These are phyloP conservation scores for Trichomonascaceae sp. DNA, from an alignment of 1,139 yeast species.

Conservation along the genomic window DNA sequence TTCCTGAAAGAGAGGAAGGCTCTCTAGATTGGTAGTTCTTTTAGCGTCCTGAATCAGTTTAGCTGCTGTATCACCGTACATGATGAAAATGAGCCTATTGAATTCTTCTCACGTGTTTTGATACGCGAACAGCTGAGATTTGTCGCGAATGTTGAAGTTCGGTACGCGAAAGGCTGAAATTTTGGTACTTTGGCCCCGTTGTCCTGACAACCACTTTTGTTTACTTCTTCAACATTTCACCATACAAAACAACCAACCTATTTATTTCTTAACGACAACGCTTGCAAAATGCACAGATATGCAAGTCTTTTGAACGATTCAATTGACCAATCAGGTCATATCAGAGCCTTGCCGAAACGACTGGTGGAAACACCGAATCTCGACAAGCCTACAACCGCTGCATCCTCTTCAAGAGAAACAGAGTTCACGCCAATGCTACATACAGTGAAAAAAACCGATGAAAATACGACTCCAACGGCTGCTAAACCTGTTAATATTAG, in stretches of 20 bases:
- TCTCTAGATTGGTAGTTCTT: slow-evolving; percentile 60
- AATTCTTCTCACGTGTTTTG: background rate
- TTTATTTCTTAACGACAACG: background rate
- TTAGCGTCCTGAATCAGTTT: slow-evolving; percentile 82
- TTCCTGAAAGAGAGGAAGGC: slow-evolving; percentile 66
- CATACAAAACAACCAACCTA: background rate
- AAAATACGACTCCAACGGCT: slow-evolving; percentile 6
- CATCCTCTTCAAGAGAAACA: slow-evolving; percentile 7
- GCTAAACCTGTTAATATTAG: slow-evolving; percentile 4
- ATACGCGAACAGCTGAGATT: background rate
- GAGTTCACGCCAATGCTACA: slow-evolving; percentile 21
- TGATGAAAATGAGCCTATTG: slow-evolving; percentile 24
- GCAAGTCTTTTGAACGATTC: slow-evolving; percentile 4
- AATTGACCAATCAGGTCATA: background rate
- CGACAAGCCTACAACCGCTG: background rate
- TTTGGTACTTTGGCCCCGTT: background rate
- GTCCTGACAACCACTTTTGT: slow-evolving; percentile 4
- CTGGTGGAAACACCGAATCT: slow-evolving; percentile 7
- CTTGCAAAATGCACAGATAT: slow-evolving; percentile 1
- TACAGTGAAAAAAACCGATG: slow-evolving; percentile 15
- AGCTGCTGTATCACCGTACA: slow-evolving; percentile 87
- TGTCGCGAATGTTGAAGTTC: background rate
- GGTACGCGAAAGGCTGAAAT: background rate
- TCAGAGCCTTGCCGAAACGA: slow-evolving; percentile 2
- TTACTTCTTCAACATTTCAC: background rate